These are phyloP conservation scores for Hamamelis virginiana DNA, from an alignment of 164 flowering plant species.

Conservation along the genomic window DNA sequence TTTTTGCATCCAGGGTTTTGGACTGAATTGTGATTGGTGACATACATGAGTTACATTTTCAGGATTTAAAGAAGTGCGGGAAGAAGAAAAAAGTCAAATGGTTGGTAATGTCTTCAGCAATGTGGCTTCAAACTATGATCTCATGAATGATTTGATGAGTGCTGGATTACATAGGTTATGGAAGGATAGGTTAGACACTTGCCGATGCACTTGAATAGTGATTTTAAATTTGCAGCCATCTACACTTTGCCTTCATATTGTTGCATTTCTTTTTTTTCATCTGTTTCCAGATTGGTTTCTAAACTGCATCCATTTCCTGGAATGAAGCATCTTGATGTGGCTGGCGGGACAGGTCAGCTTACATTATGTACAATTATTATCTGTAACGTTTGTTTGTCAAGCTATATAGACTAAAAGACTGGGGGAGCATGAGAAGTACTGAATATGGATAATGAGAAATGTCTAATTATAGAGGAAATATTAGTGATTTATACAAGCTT, in stretches of 20 bases:
- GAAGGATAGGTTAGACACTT: constrained; percentile 81
- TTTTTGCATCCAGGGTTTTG: background rate
- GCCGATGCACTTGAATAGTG: background rate
- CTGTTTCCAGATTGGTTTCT: constrained; percentile 88
- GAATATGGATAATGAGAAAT: no score
- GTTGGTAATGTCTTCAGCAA: constrained; percentile 85
- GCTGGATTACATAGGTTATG: constrained; percentile 88
- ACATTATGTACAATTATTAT: background rate
- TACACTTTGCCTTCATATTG: background rate
- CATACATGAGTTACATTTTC: constrained; percentile 12
- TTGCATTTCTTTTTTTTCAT: constrained; percentile 5
- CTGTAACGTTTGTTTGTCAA: no score
- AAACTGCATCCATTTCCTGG: constrained; percentile 88
- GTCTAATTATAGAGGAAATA: no score
- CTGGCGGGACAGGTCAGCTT: constrained; percentile 93
- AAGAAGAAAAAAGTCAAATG: constrained; percentile 82
- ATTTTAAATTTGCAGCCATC: background rate
- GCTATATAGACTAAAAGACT: no score
- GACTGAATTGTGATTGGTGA: background rate
- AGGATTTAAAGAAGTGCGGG: constrained; percentile 89
- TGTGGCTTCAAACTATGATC: constrained; percentile 88
- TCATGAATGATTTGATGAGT: constrained; percentile 99
- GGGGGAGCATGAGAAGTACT: no score
- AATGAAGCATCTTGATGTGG: constrained; percentile 99
- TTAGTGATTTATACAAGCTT: no score